Percentiles rank a stretch among this genome's conserved stretches.
These are phyloP conservation scores for Phytophthora sojae DNA, from an alignment of 352 stramenopile genomes.

Conservation along the genomic window DNA sequence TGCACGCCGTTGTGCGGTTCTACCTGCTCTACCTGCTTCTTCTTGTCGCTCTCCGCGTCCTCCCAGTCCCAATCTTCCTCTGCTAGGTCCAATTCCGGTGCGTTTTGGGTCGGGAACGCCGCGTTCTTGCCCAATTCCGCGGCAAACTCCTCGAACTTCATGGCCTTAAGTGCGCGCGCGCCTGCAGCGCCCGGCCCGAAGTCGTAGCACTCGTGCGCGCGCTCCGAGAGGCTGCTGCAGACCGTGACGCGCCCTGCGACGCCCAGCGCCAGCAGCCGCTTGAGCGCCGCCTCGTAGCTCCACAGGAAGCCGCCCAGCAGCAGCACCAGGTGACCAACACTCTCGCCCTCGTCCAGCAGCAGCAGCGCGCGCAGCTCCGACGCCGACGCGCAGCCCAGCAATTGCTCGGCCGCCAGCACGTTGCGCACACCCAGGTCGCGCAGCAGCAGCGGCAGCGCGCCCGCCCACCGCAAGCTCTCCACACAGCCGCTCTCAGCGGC, in stretches of 20 bases:
- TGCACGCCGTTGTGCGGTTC: slow-evolving; percentile 30
- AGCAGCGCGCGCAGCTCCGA: slow-evolving; percentile 34
- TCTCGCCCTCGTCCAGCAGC: slow-evolving; percentile 19
- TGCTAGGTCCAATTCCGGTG: slow-evolving; percentile 12
- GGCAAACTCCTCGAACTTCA: slow-evolving; percentile 65
- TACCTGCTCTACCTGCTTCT: not conserved
- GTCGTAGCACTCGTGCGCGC: slow-evolving; percentile 75
- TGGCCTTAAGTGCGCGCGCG: slow-evolving; percentile 21
- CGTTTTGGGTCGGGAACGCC: slow-evolving; percentile 6
- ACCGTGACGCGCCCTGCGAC: slow-evolving; percentile 55
- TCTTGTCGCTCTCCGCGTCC: slow-evolving; percentile 21
- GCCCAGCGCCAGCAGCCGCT: slow-evolving; percentile 46
- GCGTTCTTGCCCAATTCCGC: slow-evolving; percentile 30
- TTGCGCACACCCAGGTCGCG: slow-evolving; percentile 65
- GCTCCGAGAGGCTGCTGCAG: slow-evolving; percentile 74
- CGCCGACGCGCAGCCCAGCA: slow-evolving; percentile 40
- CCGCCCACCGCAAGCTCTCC: slow-evolving; percentile 73
- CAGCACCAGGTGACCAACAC: slow-evolving; percentile 56
- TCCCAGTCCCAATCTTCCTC: slow-evolving; percentile 70
- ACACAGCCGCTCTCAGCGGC: slow-evolving; percentile 62
- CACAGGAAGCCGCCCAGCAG: slow-evolving; percentile 68
- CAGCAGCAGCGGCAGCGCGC: slow-evolving; percentile 70
- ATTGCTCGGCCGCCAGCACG: slow-evolving; percentile 46
- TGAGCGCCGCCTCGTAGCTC: slow-evolving; percentile 57
- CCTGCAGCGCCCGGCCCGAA: slow-evolving; percentile 34